Percentiles rank a stretch among this genome's conserved stretches.
Evolutionary conservation across 129 eudicot genomes (phyloP).

Genomic region (sunflower (Helianthus annuus)): DNA sequence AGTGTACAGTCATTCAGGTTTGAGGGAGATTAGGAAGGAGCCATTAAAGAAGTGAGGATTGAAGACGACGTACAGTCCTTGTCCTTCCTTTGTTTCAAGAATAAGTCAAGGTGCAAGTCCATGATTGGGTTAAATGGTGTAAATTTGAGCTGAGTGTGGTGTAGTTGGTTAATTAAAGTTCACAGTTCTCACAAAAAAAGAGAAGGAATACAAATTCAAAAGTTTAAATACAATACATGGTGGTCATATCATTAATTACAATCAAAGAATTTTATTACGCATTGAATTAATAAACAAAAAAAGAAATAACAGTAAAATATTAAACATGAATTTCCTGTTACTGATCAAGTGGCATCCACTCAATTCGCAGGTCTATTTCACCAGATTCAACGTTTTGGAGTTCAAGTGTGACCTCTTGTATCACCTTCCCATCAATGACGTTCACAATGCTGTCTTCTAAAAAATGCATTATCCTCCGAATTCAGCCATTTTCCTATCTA

Average conservation of each 20-base stretch:
- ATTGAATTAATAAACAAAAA: background rate
- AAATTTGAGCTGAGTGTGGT: too few species aligned
- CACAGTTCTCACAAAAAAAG: too few species aligned
- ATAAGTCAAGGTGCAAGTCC: too few species aligned
- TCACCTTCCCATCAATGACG: conserved; percentile 76
- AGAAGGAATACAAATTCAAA: background rate
- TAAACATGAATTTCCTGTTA: background rate
- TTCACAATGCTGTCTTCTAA: conserved; percentile 81
- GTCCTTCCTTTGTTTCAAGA: too few species aligned
- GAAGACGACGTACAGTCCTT: too few species aligned
- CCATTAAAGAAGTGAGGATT: too few species aligned
- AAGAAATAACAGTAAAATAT: too few species aligned
- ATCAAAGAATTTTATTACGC: background rate
- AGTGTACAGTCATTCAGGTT: too few species aligned
- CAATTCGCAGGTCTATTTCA: conserved; percentile 65
- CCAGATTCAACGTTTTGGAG: conserved; percentile 98
- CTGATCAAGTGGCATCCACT: conserved; percentile 94
- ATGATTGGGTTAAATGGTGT: too few species aligned
- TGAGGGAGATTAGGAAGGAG: too few species aligned
- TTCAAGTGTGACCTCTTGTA: conserved; percentile 61
- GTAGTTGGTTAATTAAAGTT: too few species aligned
- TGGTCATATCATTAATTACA: background rate
- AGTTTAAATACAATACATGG: background rate
- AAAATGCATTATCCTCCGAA: conserved; percentile 68
- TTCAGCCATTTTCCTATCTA: conserved; percentile 97